Base-by-base conservation (phyloP, 2,329 filamentous ascomycete genomes). In the Didymosphaeria variabile region DNA sequence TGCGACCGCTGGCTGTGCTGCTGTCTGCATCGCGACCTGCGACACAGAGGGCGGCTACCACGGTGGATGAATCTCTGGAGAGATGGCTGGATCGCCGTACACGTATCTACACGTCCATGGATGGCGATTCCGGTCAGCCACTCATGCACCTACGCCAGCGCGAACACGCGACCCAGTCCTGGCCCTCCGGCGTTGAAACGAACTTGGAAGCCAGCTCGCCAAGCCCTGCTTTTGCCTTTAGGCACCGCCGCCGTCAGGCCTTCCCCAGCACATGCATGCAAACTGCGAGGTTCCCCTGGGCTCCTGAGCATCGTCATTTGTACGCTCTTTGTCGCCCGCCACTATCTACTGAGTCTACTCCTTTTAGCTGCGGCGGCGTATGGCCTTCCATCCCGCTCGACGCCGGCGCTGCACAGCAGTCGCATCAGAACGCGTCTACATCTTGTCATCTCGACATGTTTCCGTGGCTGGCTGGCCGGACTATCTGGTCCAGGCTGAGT, bases 391-490 rank as follows among this genome's bases (percentile, higher is more conserved):
- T 19, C 38, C 21, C 13, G 21, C 50, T 29, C 45, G 9, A 38
- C 36, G 36, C 36, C 36, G 36, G 9, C 36, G n/a, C 17, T n/a
- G 4, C 19, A 40, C 31, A 17, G 47, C 23, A 10, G 6, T 34
- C n/a, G 26, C 49, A 15, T 38, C 26, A 55, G 17, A 44, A 46
- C 51, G 56, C 55, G 52, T 47, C 56, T 53, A 12, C 50, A 26
- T 40, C 49, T 44, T 21, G 49, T 26, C 32, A 8, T 29, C 36
- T 17, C 36, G 36, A n/a, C n/a, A n/a, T n/a, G n/a, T n/a, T n/a
- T n/a, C 36, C 40, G 54, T 64, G 52, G 36, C 55, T 21, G 56
- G 60, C 59, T 59, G 55, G 59, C 59, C 57, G 67, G n/a, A n/a
- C n/a, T n/a, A n/a, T n/a, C 26, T 29, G 26, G 26, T 6, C 26